Evolutionary conservation across 2,329 filamentous ascomycete genomes (phyloP), one percentile per base, ranked within the genome.

Genomic region (Penicillium sp.): DNA sequence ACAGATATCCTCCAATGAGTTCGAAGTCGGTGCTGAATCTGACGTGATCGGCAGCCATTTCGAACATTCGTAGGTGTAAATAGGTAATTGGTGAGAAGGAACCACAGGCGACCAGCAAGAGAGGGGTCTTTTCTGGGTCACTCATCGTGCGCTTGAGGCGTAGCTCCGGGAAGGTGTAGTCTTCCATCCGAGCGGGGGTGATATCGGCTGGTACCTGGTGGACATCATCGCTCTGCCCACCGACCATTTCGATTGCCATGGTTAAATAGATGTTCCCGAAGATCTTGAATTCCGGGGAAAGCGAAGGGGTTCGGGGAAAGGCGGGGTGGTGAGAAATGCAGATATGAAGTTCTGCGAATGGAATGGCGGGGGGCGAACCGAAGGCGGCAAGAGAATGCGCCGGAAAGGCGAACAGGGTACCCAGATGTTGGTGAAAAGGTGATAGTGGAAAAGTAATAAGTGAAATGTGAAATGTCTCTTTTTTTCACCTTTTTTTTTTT

Each of bases 1-100:
- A 90, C 60, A 93, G 78, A 71, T 93, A 96, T 50, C 90, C 91
- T 59, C 90, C 92, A 42, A 96, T 82, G 33, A 97, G 85, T 72
- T 97, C 91, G 70, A 89, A 97, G 50, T 89, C 79, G 25, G 85
- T 86, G 70, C 85, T 87, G 72, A 88, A 88, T 61, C 87, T 86
- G 63, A 86, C 86, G 74, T 88, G 92, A 74, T 94, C 89, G 64
- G 86, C 84, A 1, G 89, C 89, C 85, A 95, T 91, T 68, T 91
- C 88, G 69, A 94, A 93, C 88, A 95, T 93, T 70, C 89, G 87
- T 60, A 94, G 77, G 70, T 93, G 89, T 11, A 73, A 54, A 43
- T 70, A 73, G 26, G 70, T 72, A 48, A 72, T 71, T 17, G 88
- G 89, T 0, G 86, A 89, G 76, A 91, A 92, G 12, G 81, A 84